These are phyloP conservation scores for Sporothrix luriei DNA, from an alignment of 2,329 filamentous ascomycete genomes.

Conservation along the genomic window DNA sequence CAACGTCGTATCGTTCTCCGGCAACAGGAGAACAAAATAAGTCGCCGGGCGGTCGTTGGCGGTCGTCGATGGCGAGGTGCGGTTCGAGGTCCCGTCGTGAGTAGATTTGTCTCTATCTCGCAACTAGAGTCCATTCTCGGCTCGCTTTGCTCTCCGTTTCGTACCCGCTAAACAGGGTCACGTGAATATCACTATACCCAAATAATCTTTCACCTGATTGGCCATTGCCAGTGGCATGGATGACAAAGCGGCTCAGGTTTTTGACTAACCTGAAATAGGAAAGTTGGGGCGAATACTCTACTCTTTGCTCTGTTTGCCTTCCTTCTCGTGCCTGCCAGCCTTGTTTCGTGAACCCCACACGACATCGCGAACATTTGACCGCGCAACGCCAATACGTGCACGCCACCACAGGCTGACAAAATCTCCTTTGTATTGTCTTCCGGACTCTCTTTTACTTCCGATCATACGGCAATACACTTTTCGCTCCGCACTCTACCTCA, in stretches of 20 bases:
- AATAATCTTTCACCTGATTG: constrained; percentile 27
- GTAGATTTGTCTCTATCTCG: constrained; percentile 18
- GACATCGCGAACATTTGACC: background rate
- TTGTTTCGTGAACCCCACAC: constrained; percentile 10
- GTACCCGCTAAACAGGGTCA: constrained; percentile 12
- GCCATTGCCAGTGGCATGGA: background rate
- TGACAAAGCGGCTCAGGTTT: constrained; percentile 26
- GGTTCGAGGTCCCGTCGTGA: constrained; percentile 21
- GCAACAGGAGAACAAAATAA: background rate
- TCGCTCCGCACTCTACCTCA: background rate
- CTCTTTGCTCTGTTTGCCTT: background rate
- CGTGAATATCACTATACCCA: constrained; percentile 10
- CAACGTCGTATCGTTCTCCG: constrained; percentile 10
- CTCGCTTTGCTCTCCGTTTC: background rate
- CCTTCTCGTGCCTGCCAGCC: constrained; percentile 21
- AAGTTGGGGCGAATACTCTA: constrained; percentile 9
- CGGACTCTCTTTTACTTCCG: too few relatives aligned
- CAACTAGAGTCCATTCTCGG: background rate
- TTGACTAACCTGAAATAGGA: background rate
- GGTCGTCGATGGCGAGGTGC: constrained; percentile 4
- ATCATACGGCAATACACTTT: constrained; percentile 26
- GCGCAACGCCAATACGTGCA: background rate
- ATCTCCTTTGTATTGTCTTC: background rate
- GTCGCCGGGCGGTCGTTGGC: constrained; percentile 16
- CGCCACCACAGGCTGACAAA: background rate